phyloP scores from a whole-genome alignment of 208 protist genomes.

The Acanthamoeba healyi region DNA sequence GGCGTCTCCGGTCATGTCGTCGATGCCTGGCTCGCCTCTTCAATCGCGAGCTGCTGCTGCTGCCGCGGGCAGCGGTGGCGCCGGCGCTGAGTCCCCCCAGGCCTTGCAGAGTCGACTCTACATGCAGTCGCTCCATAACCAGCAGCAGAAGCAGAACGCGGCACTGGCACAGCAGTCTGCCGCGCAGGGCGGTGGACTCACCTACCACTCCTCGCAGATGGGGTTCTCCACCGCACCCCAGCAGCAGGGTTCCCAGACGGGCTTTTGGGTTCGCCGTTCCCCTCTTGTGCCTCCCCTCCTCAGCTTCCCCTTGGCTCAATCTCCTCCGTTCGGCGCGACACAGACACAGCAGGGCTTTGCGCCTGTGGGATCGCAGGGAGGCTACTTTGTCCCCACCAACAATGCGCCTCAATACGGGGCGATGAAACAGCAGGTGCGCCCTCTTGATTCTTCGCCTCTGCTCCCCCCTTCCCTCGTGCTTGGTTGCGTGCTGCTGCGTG shows the following conservation, averaged over 20 bases:
- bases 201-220: background rate
- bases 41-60: background rate
- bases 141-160: conserved; percentile 7
- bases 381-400: background rate
- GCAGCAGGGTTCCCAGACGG: background rate
- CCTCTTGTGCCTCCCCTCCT: background rate
- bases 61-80: background rate
- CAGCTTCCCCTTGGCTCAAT: background rate
- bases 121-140: conserved; percentile 50
- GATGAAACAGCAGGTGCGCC: conserved; percentile 21
- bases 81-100: background rate
- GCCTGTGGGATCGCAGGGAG: background rate
- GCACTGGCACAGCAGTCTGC: background rate
- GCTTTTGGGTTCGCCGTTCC: background rate
- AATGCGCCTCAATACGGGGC: background rate
- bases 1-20: conserved; percentile 8
- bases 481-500: background rate
- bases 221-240: background rate
- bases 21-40: background rate
- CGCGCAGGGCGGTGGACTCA: background rate
- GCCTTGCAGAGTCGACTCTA: conserved; percentile 4
- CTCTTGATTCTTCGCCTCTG: background rate
- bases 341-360: conserved; percentile 20
- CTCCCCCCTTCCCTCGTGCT: background rate
- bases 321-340: too few species aligned